phyloP scores from a whole-genome alignment of 345 rosid genomes.

The Microcos paniculata region DNA sequence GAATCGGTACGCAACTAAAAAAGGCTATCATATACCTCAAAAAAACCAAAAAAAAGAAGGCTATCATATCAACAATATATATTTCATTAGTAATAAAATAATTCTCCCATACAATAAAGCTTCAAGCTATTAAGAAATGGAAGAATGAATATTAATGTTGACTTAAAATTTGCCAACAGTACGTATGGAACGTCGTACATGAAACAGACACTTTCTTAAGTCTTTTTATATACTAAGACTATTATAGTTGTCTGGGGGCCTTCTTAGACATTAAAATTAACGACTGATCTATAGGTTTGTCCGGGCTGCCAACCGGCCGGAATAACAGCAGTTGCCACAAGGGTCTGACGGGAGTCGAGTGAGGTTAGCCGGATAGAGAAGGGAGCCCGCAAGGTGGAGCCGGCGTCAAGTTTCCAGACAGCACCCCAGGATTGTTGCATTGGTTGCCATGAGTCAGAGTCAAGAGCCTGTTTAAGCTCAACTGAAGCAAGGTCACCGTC shows the following conservation, averaged over 20 bases:
- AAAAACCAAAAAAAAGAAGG: no score
- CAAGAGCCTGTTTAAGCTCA: slow-evolving; percentile 43
- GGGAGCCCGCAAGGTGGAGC: slow-evolving; percentile 47
- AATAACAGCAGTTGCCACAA: slow-evolving; percentile 45
- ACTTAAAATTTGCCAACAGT: not conserved
- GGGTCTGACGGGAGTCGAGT: slow-evolving; percentile 23
- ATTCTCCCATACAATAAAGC: not conserved
- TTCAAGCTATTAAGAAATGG: not conserved
- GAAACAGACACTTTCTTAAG: no score
- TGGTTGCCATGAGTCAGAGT: slow-evolving; percentile 46
- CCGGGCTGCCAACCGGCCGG: slow-evolving; percentile 63
- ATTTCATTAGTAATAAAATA: no score
- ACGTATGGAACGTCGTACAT: no score
- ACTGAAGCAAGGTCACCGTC: slow-evolving; percentile 48
- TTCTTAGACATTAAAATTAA: slow-evolving; percentile 32
- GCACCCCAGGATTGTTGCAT: slow-evolving; percentile 66
- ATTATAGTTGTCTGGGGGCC: no score
- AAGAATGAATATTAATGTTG: not conserved
- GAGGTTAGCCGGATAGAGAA: slow-evolving; percentile 55
- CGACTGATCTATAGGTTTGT: slow-evolving; percentile 41
- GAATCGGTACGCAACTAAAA: no score
- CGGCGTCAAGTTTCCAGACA: slow-evolving; percentile 49
- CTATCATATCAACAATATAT: no score
- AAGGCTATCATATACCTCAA: no score
- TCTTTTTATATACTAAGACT: not conserved